Evolutionary conservation across 768 basidiomycete species (phyloP), one percentile per base, ranked within the genome.

Genomic region (Sarcodon sp.): DNA sequence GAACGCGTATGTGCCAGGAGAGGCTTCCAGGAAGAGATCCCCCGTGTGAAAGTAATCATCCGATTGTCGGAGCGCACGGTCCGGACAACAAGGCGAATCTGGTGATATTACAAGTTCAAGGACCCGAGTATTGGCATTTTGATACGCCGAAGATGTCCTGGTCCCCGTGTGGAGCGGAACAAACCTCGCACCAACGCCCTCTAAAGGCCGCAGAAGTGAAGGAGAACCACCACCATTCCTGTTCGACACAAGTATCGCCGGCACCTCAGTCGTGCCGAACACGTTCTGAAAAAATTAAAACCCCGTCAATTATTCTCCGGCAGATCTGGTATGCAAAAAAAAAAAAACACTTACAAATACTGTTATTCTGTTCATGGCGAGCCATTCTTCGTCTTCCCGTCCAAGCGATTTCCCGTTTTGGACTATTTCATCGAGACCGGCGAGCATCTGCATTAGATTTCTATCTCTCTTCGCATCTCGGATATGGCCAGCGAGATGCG

Each of bases 241-340:
- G 43, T 65, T 51, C 21, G 81, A 79, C 33, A 76, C 61, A 39
- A 87, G 67, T 69, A 80, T 80, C 5, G 71, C 78, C 7, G 47
- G 80, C 81, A 51, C 80, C 67, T 87, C 84, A 4, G 84, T 87
- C 60, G 75, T 83, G 12, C 83, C 84, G 56, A 84, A 86, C 10
- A 81, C 64, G 59, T 83, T 85, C 76, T 84, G 50, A 27, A 57
- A 35, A 50, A 44, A 43, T 15, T 15, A 10, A 39, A n/a, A 39
- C 27, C 38, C 16, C 7, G 39, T 9, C 7, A 13, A 13, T 46
- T 32, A 37, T 49, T n/a, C 47, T 15, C 53, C 48, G 48, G 27
- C 43, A 50, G 50, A 47, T 55, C 54, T n/a, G n/a, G n/a, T n/a
- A n/a, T n/a, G n/a, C 38, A 39, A 39, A 15, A 37, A 43, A 7